Evolutionary conservation across 345 rosid species (phyloP).

Genomic region (Conringia planisiliqua): DNA sequence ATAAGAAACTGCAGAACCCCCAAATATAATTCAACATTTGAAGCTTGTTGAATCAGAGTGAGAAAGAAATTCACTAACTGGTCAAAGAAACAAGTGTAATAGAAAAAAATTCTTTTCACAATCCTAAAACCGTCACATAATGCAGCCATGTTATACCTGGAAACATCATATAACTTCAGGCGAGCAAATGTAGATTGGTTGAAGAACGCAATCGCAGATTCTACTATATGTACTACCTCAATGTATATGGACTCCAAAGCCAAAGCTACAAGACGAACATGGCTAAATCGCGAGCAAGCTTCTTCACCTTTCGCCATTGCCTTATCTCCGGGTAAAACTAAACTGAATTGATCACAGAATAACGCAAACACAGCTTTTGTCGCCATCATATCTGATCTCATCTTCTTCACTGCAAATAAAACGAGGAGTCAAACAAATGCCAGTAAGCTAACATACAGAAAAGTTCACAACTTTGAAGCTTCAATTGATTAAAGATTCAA

Average conservation of each 20-base stretch:
- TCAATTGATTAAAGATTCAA: background rate
- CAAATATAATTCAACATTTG: background rate
- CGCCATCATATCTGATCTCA: slow-evolving; percentile 34
- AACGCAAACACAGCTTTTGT: slow-evolving; percentile 49
- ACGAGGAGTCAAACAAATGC: slow-evolving; percentile 2
- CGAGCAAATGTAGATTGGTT: slow-evolving; percentile 16
- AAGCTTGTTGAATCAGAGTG: slow-evolving; percentile 7
- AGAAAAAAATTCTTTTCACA: slow-evolving; percentile 9
- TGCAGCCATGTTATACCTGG: background rate
- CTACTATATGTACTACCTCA: slow-evolving; percentile 36
- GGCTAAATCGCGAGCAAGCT: background rate
- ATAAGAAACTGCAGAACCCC: background rate
- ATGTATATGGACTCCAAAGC: slow-evolving; percentile 14
- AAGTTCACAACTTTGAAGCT: background rate
- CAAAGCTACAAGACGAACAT: slow-evolving; percentile 8
- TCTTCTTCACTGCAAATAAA: slow-evolving; percentile 51
- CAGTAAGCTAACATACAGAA: background rate
- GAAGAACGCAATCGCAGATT: slow-evolving; percentile 6
- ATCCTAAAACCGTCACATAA: slow-evolving; percentile 12
- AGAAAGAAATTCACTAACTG: slow-evolving; percentile 20
- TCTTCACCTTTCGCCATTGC: slow-evolving; percentile 15
- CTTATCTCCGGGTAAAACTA: background rate
- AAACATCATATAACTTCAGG: slow-evolving; percentile 12
- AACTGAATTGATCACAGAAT: slow-evolving; percentile 43
- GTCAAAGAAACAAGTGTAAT: slow-evolving; percentile 8